Base-by-base conservation (phyloP, 1,284 basidiomycete species). In the Ganoderma lingzhi region DNA sequence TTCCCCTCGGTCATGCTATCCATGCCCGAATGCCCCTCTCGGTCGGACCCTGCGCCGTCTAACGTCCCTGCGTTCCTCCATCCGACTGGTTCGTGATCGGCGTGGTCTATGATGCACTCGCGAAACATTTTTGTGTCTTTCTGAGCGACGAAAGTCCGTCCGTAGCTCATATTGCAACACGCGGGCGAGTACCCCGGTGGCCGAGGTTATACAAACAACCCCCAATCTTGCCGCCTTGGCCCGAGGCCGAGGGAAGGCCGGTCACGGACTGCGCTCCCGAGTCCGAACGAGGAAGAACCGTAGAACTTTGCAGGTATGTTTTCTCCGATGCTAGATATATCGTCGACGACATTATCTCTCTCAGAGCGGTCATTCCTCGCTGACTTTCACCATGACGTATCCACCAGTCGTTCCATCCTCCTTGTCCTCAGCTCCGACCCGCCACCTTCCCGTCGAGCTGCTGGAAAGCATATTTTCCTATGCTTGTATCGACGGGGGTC, bases 401-500 rank as follows among this genome's bases (percentile, higher is more conserved):
- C 23, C 41, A 60, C 30, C 42, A 4, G 48, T 53, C 10, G 14
- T 10, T 28, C 44, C 56, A 35, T 15, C 48, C 32, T n/a, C 51
- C 23, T 41, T 35, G 30, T 32, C 17, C 3, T 5, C 60, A 23
- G 23, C 65, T 1, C 55, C 59, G 10, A 63, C 67, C 30, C 23
- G 60, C 2, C 48, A 48, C 17, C 66, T 70, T 10, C 63, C 71
- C 3, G 28, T 62, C n/a, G 67, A 73, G 45, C 15, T 73, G 2
- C 42, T 69, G 9, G 60, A 44, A 42, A 62, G 14, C 15, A 69
- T 69, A 44, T 65, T 69, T 65, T 53, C 61, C 17, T 56, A 63
- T 19, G 70, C 69, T 1, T 73, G 69, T 19, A 66, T 63, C 2
- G 69, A 71, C 39, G 68, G 70, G n/a, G 69, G 71, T 10, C 51